Evolutionary conservation across 1,139 yeast species (phyloP).

Genomic region (Scheffersomyces titani): DNA sequence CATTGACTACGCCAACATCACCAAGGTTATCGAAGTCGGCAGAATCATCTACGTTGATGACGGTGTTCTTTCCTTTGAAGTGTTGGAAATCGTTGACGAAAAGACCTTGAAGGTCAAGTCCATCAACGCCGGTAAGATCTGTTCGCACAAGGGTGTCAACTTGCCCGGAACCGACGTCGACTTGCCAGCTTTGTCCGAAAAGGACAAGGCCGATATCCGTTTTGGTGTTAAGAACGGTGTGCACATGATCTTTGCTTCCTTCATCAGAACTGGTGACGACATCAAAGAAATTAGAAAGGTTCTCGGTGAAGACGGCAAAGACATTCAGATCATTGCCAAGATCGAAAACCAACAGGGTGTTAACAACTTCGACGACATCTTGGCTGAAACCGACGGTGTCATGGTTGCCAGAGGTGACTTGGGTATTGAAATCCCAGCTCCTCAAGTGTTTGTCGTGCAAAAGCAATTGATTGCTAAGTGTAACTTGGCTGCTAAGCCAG

Average conservation of each 20-base stretch:
- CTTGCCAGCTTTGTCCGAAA: slow-evolving; percentile 95
- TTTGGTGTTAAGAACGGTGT: slow-evolving; percentile 97
- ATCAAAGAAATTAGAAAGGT: slow-evolving; percentile 88
- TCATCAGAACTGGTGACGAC: slow-evolving; percentile 93
- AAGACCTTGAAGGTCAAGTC: slow-evolving; percentile 83
- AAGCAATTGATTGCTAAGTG: slow-evolving; percentile 99
- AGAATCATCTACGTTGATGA: slow-evolving; percentile 92
- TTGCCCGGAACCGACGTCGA: slow-evolving; percentile 99
- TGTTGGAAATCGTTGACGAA: slow-evolving; percentile 75
- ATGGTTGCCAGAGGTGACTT: slow-evolving; percentile 99
- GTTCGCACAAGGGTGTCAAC: slow-evolving; percentile 98
- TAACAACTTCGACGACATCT: slow-evolving; percentile 96
- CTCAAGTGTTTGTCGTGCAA: slow-evolving; percentile 97
- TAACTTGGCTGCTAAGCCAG: slow-evolving; percentile 99
- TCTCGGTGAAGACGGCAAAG: slow-evolving; percentile 94
- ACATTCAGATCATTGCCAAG: slow-evolving; percentile 93
- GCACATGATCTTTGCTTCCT: slow-evolving; percentile 98
- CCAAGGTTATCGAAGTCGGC: slow-evolving; percentile 88
- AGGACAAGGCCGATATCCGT: slow-evolving; percentile 86
- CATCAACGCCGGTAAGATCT: slow-evolving; percentile 91
- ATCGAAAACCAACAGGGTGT: slow-evolving; percentile 99
- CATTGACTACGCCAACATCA: slow-evolving; percentile 93
- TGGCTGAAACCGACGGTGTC: slow-evolving; percentile 95
- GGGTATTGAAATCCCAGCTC: slow-evolving; percentile 99
- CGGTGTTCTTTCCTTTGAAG: slow-evolving; percentile 96